Evolutionary conservation across 108 stramenopile species (phyloP).

Genomic region (Parietichytrium sp.): DNA sequence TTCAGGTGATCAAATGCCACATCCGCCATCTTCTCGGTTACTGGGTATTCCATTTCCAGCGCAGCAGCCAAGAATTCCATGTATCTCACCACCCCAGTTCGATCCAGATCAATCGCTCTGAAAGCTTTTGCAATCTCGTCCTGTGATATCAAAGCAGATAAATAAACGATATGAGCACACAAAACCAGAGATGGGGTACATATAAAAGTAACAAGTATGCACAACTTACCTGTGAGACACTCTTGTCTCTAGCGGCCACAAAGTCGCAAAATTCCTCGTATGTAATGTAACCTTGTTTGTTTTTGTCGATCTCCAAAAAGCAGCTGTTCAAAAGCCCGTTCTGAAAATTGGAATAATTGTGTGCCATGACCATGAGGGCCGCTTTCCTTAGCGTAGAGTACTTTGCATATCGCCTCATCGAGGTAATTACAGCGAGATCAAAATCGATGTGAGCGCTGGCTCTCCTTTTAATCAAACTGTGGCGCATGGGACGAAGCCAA

Average conservation of each 20-base stretch:
- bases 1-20: neutral
- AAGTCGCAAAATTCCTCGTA: neutral
- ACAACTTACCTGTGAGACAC: neutral
- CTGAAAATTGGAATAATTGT: conserved; percentile 31
- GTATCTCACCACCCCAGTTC: neutral
- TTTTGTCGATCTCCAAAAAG: conserved; percentile 8
- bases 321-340: neutral
- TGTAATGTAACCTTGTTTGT: neutral
- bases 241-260: neutral
- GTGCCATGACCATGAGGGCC: conserved; percentile 53
- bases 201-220: too few relatives aligned
- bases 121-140: neutral
- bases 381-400: conserved; percentile 44
- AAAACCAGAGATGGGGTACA: too few relatives aligned
- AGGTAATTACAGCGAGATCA: conserved; percentile 41
- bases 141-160: too few relatives aligned
- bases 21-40: conserved; percentile 31
- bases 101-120: neutral
- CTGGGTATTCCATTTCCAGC: neutral
- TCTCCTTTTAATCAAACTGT: neutral
- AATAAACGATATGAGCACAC: too few relatives aligned
- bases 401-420: conserved; percentile 49
- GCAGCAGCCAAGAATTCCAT: conserved; percentile 28
- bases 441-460: conserved; percentile 8
- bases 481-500: too few relatives aligned